phyloP scores from a whole-genome alignment of 2,329 filamentous ascomycete genomes.

The Trichoderma breve region DNA sequence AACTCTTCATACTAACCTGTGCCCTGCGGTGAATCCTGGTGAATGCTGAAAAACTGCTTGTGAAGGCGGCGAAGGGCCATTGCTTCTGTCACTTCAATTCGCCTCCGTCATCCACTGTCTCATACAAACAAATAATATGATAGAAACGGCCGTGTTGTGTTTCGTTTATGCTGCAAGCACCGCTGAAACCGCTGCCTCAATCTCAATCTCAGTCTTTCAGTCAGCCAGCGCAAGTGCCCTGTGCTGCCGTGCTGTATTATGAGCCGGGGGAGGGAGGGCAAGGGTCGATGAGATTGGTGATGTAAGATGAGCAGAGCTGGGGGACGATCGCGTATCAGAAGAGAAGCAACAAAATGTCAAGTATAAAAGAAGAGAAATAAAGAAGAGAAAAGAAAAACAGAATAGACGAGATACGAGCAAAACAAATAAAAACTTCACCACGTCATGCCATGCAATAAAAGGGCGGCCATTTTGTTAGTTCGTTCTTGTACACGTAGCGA shows the following conservation, averaged over 20 bases:
- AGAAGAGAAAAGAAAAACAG: not conserved
- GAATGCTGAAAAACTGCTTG: conserved; percentile 37
- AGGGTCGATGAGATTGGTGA: not conserved
- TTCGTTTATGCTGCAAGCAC: conserved; percentile 7
- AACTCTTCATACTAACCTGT: not conserved
- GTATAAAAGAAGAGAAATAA: not conserved
- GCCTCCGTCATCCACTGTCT: not conserved
- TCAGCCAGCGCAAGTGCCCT: not conserved
- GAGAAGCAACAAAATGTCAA: not conserved
- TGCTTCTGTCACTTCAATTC: not conserved
- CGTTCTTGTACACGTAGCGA: not conserved
- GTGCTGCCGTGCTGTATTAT: too few species aligned
- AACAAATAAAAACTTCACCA: not conserved
- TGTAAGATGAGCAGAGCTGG: not conserved
- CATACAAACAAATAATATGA: not conserved
- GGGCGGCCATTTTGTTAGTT: not conserved
- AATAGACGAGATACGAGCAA: not conserved
- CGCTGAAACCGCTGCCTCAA: not conserved
- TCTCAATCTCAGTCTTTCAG: not conserved
- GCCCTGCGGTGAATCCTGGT: conserved; percentile 24
- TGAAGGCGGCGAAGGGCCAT: conserved; percentile 36
- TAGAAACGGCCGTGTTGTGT: not conserved
- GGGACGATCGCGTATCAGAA: not conserved
- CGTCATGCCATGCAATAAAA: not conserved
- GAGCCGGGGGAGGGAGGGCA: not conserved